Evolutionary conservation across 2,329 filamentous ascomycete species (phyloP).

Genomic region (Fusarium palustre): DNA sequence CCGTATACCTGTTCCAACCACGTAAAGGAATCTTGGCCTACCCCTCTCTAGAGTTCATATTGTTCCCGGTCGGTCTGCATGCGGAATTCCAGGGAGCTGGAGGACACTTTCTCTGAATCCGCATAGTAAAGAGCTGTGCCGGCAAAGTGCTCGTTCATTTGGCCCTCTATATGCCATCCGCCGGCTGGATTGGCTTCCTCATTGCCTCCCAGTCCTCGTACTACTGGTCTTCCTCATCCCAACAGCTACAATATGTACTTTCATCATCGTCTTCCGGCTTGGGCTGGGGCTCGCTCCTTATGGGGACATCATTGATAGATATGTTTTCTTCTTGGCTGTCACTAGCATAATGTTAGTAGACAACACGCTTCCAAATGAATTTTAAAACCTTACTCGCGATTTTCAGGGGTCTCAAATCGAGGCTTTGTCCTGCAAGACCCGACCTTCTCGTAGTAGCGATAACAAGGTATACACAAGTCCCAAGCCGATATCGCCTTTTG

Average conservation of each 20-base stretch:
- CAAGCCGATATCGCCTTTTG: conserved; percentile 55
- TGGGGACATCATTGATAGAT: background rate
- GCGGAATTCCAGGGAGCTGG: conserved; percentile 36
- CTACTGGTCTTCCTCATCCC: background rate
- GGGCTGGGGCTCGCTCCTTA: background rate
- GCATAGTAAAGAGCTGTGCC: conserved; percentile 47
- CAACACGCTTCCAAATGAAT: rapidly evolving
- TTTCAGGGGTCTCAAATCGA: conserved; percentile 6
- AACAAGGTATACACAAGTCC: conserved; percentile 52
- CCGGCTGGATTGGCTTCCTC: conserved; percentile 31
- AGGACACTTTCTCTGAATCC: conserved; percentile 41
- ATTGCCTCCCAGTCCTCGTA: conserved; percentile 12
- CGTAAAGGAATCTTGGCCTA: too few species aligned
- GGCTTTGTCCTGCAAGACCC: conserved; percentile 27
- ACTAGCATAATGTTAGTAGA: background rate
- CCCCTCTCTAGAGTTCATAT: too few species aligned
- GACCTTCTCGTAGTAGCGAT: rapidly evolving
- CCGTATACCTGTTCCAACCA: conserved; percentile 30
- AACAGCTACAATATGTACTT: background rate
- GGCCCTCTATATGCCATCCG: conserved; percentile 44
- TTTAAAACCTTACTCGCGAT: conserved; percentile 20
- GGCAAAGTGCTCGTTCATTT: conserved; percentile 48
- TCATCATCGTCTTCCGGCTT: too few species aligned
- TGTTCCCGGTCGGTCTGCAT: conserved; percentile 39
- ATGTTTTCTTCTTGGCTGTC: too few species aligned